Conservation (phyloP, 345 rosid species). For the Psidium guajava region DNA sequence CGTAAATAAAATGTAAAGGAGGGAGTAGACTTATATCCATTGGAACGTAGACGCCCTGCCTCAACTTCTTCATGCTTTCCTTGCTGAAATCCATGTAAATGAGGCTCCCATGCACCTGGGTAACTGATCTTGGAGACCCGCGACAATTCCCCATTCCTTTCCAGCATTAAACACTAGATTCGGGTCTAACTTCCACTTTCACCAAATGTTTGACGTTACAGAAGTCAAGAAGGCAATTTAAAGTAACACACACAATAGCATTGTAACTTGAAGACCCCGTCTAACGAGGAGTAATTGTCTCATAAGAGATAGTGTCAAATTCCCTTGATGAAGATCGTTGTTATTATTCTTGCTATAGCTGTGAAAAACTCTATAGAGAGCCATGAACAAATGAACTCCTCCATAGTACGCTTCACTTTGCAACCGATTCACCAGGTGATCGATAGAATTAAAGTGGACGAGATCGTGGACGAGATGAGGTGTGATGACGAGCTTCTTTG, state of each 20-base stretch:
- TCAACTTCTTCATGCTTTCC: too few species aligned
- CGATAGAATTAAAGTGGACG: slow-evolving; percentile 52
- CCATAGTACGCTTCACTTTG: too few species aligned
- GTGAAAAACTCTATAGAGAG: background rate
- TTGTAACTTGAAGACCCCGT: slow-evolving; percentile 91
- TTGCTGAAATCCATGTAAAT: too few species aligned
- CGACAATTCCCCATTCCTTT: slow-evolving; percentile 81
- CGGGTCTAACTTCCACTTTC: slow-evolving; percentile 59
- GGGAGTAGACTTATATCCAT: slow-evolving; percentile 82
- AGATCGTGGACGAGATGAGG: slow-evolving; percentile 82
- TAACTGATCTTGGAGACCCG: slow-evolving; percentile 90
- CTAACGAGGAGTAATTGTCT: too few species aligned
- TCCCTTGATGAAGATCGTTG: background rate
- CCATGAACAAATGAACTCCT: too few species aligned
- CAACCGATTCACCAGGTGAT: slow-evolving; percentile 20
- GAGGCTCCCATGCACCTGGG: too few species aligned
- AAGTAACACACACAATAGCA: slow-evolving; percentile 75
- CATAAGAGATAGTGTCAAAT: too few species aligned
- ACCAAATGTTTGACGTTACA: slow-evolving; percentile 64
- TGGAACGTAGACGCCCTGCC: too few species aligned
- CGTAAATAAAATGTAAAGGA: slow-evolving; percentile 74
- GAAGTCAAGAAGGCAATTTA: slow-evolving; percentile 77
- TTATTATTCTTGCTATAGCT: background rate
- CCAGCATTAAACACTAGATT: slow-evolving; percentile 59
- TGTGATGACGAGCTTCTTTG: background rate